These are phyloP conservation scores for Phaffia australis DNA, from an alignment of 768 basidiomycete species.

Conservation along the genomic window DNA sequence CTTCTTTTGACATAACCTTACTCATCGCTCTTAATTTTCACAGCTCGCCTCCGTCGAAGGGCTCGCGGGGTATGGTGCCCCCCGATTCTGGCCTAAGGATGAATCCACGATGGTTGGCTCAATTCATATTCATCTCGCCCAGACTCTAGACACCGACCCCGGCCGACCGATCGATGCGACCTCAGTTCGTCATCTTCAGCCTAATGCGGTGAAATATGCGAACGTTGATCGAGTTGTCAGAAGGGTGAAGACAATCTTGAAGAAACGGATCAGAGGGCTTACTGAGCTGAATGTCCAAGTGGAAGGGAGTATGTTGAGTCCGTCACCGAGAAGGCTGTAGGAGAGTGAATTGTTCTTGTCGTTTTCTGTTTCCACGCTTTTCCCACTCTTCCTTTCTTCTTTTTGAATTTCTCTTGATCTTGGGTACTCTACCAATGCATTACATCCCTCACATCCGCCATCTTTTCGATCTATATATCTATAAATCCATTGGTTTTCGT, in stretches of 20 bases:
- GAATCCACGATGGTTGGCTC: slow-evolving; percentile 73
- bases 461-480: no score
- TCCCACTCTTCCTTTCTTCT: no score
- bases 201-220: slow-evolving; percentile 45
- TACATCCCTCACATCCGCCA: no score
- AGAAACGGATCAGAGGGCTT: slow-evolving; percentile 62
- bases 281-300: slow-evolving; percentile 87
- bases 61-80: slow-evolving; percentile 62
- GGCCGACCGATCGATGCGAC: slow-evolving; percentile 35
- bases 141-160: slow-evolving; percentile 50
- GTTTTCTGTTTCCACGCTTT: no score
- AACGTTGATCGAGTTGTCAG: slow-evolving; percentile 65
- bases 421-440: no score
- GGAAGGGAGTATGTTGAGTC: slow-evolving; percentile 38
- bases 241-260: slow-evolving; percentile 61
- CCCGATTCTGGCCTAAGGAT: slow-evolving; percentile 96
- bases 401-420: no score
- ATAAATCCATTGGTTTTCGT: no score
- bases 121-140: slow-evolving; percentile 77
- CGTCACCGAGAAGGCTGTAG: no score
- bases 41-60: slow-evolving; percentile 69
- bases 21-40: neutral
- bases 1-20: no score
- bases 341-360: no score
- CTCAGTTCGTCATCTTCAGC: slow-evolving; percentile 42